Percentiles rank a stretch among this genome's conserved stretches.
Conservation (phyloP, 1,284 basidiomycete genomes). For the Ustilago crameri region DNA sequence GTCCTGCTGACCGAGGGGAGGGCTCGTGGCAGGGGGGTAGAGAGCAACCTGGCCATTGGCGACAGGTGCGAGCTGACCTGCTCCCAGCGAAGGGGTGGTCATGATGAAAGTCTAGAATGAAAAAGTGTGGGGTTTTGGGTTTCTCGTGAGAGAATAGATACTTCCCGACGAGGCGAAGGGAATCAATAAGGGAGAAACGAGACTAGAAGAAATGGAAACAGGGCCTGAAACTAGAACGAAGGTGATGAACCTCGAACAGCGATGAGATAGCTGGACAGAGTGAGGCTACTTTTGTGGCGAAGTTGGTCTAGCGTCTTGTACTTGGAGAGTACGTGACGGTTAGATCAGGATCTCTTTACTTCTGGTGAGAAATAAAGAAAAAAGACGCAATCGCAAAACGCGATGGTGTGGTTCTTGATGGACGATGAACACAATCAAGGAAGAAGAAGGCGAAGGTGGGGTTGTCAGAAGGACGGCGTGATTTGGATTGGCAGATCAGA, state of each 20-base stretch:
- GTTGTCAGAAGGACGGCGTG: conserved; percentile 36
- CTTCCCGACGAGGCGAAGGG: neutral
- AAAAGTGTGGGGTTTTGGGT: neutral
- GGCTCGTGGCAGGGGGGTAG: conserved; percentile 47
- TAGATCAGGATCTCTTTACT: neutral
- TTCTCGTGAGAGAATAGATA: neutral
- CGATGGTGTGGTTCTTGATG: conserved; percentile 23
- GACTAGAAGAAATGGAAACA: neutral
- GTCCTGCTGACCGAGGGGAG: conserved; percentile 49
- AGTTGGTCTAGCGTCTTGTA: conserved; percentile 20
- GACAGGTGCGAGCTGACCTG: conserved; percentile 43
- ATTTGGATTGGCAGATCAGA: conserved; percentile 50
- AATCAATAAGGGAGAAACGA: neutral
- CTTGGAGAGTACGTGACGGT: conserved; percentile 2
- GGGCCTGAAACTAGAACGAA: conserved; percentile 19
- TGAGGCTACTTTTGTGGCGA: conserved; percentile 39
- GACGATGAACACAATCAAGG: conserved; percentile 49
- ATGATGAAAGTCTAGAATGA: conserved; percentile 23
- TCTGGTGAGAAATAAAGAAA: neutral
- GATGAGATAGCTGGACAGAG: conserved; percentile 21
- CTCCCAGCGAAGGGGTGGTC: conserved; percentile 55
- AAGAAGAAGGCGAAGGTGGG: conserved; percentile 24
- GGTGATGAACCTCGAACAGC: conserved; percentile 44
- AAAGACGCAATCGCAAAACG: neutral
- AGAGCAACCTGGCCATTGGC: conserved; percentile 37